A percentile compares a stretch with the other conserved stretches of the same genome.
Evolutionary conservation across 192 early-diverging fungal genomes (phyloP).

Genomic region (Coemansia sp.): DNA sequence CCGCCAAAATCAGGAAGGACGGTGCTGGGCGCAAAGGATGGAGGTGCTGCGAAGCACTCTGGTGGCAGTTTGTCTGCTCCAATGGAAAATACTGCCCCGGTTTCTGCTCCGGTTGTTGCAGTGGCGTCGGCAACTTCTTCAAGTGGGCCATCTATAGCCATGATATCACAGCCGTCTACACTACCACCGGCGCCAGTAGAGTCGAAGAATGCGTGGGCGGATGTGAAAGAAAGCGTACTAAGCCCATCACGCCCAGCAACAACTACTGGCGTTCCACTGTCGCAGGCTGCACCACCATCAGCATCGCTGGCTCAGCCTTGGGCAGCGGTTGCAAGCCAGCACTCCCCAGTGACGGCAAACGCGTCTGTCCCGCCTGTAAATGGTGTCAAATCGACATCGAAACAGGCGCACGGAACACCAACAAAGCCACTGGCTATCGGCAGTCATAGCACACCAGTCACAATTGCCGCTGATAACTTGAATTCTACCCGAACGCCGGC

Average conservation of each 20-base stretch:
- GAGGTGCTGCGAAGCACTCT: slow-evolving; percentile 12
- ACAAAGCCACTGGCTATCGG: not conserved
- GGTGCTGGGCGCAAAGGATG: slow-evolving; percentile 23
- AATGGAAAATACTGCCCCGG: not conserved
- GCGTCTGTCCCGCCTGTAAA: slow-evolving; percentile 5
- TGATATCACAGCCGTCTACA: slow-evolving; percentile 40
- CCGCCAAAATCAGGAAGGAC: slow-evolving; percentile 16
- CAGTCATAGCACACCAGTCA: not conserved
- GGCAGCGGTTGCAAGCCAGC: slow-evolving; percentile 50
- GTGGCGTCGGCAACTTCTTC: slow-evolving; percentile 2
- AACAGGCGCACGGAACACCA: not conserved
- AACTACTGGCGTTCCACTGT: slow-evolving; percentile 25
- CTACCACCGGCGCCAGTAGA: slow-evolving; percentile 52
- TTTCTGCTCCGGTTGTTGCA: slow-evolving; percentile 2
- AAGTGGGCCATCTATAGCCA: slow-evolving; percentile 12
- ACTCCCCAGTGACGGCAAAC: slow-evolving; percentile 1
- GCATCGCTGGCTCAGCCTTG: slow-evolving; percentile 47
- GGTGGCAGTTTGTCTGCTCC: slow-evolving; percentile 1
- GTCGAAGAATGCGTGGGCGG: slow-evolving; percentile 51
- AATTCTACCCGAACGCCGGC: not conserved
- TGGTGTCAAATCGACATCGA: not conserved
- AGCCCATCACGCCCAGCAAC: slow-evolving; percentile 48
- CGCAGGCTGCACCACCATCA: slow-evolving; percentile 17
- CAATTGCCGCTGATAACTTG: not conserved
- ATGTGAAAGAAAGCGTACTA: slow-evolving; percentile 52